These are phyloP conservation scores for Vitis hybrid DNA, from an alignment of 177 flowering plant species.

Conservation along the genomic window DNA sequence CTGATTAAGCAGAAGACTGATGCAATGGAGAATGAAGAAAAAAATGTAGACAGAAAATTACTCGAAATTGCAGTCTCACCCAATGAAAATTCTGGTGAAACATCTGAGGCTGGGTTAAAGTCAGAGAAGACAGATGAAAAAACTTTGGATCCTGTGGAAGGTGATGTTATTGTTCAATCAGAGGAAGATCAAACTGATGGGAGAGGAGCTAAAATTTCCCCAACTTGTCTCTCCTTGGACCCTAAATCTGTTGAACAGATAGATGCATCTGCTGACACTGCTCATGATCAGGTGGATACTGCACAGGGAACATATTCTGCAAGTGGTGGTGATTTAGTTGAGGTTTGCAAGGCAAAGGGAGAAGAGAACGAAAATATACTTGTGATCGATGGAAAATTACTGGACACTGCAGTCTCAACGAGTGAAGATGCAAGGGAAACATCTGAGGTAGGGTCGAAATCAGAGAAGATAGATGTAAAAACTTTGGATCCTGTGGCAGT, in stretches of 20 bases:
- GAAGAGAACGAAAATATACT: constrained; percentile 15
- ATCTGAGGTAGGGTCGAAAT: constrained; percentile 6
- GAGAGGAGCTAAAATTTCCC: not conserved
- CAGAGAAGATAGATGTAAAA: constrained; percentile 8
- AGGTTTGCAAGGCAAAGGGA: constrained; percentile 8
- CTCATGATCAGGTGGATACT: constrained; percentile 14
- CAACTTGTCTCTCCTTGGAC: constrained; percentile 8
- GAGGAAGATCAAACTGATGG: constrained; percentile 14
- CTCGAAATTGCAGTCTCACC: constrained; percentile 3
- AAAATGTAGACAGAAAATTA: constrained; percentile 2
- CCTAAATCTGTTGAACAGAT: constrained; percentile 14
- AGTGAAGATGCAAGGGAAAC: constrained; percentile 7
- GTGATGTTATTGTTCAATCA: constrained; percentile 6
- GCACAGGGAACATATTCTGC: constrained; percentile 10
- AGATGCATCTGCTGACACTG: constrained; percentile 10
- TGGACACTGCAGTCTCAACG: constrained; percentile 1
- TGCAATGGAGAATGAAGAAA: constrained; percentile 12
- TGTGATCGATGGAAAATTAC: not conserved
- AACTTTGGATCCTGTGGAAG: constrained; percentile 1
- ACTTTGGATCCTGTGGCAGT: not conserved
- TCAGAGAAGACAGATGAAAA: constrained; percentile 8
- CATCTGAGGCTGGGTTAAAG: constrained; percentile 14
- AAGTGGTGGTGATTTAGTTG: constrained; percentile 13
- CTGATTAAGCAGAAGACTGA: constrained; percentile 10
- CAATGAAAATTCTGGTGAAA: constrained; percentile 5